phyloP scores from a whole-genome alignment of 352 stramenopile genomes.

The Phytopythium ostracodes region DNA sequence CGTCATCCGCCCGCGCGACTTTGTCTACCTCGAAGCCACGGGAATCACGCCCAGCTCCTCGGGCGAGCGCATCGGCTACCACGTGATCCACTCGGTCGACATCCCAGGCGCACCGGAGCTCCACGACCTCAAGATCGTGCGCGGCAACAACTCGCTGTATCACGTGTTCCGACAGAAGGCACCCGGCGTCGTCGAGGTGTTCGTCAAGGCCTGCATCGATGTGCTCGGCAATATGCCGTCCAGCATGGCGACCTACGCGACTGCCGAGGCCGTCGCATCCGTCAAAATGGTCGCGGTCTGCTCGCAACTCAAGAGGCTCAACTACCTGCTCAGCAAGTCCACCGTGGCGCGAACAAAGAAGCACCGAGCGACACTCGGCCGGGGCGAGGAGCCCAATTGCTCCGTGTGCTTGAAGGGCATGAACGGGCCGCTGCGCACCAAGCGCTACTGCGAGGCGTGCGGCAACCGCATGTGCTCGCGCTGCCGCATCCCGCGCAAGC shows the following conservation, averaged over 20 bases:
- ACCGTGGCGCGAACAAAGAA: background rate
- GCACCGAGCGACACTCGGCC: background rate
- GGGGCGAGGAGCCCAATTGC: conserved; percentile 16
- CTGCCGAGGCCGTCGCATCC: conserved; percentile 24
- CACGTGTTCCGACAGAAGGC: conserved; percentile 32
- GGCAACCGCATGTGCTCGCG: conserved; percentile 23
- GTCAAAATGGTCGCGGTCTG: conserved; percentile 21
- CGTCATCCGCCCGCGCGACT: conserved; percentile 24
- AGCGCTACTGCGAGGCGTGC: conserved; percentile 31
- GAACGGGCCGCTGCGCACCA: conserved; percentile 21
- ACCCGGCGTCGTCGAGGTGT: conserved; percentile 31
- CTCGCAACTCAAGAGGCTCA: conserved; percentile 31
- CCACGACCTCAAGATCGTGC: conserved; percentile 18
- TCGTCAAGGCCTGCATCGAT: conserved; percentile 30
- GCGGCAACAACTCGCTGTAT: conserved; percentile 26
- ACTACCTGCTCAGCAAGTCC: conserved; percentile 19
- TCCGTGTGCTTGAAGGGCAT: conserved; percentile 30
- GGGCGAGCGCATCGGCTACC: conserved; percentile 37
- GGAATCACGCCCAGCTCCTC: conserved; percentile 24
- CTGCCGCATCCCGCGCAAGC: conserved; percentile 21
- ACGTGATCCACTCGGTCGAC: conserved; percentile 38
- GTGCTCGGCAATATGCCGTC: conserved; percentile 24
- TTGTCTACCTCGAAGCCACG: conserved; percentile 51
- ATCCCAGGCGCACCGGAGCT: conserved; percentile 21
- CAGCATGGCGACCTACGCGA: conserved; percentile 19